These are phyloP conservation scores for Blastosporella zonata DNA, from an alignment of 1,284 basidiomycete species.

Conservation along the genomic window DNA sequence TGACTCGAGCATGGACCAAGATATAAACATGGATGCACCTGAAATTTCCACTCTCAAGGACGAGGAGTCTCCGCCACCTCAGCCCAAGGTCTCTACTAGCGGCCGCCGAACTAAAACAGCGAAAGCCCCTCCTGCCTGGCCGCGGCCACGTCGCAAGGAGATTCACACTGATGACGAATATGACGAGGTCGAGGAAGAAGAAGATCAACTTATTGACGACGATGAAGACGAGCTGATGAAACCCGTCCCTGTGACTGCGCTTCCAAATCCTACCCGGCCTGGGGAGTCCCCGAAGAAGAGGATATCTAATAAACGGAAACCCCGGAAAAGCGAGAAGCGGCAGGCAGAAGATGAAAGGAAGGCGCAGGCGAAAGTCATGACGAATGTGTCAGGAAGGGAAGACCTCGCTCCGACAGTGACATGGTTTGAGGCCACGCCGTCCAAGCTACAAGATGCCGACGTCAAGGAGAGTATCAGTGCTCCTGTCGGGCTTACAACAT, in stretches of 20 bases:
- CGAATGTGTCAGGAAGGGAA: constrained; percentile 29
- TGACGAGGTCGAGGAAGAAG: constrained; percentile 66
- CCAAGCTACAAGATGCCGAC: constrained; percentile 27
- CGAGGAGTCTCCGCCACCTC: constrained; percentile 64
- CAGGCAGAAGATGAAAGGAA: constrained; percentile 36
- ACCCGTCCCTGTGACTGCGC: constrained; percentile 31
- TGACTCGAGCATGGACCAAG: constrained; percentile 40
- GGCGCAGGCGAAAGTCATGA: constrained; percentile 33
- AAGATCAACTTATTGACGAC: constrained; percentile 76
- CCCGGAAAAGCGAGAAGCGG: constrained; percentile 44
- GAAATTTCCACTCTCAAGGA: constrained; percentile 73
- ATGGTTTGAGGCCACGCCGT: constrained; percentile 35
- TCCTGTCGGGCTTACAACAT: constrained; percentile 14
- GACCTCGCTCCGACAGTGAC: constrained; percentile 37
- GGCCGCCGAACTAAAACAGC: constrained; percentile 41
- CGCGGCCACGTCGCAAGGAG: constrained; percentile 23
- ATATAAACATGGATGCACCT: constrained; percentile 73
- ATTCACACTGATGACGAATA: constrained; percentile 38
- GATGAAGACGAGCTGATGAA: constrained; percentile 45
- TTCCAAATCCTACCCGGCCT: constrained; percentile 29
- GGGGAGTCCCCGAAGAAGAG: constrained; percentile 44
- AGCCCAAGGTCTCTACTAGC: constrained; percentile 37
- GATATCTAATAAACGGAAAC: constrained; percentile 44
- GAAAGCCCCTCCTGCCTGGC: constrained; percentile 21
- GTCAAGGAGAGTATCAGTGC: constrained; percentile 11